Evolutionary conservation across 83 land plant species (phyloP).

Genomic region (Picea mariana): DNA sequence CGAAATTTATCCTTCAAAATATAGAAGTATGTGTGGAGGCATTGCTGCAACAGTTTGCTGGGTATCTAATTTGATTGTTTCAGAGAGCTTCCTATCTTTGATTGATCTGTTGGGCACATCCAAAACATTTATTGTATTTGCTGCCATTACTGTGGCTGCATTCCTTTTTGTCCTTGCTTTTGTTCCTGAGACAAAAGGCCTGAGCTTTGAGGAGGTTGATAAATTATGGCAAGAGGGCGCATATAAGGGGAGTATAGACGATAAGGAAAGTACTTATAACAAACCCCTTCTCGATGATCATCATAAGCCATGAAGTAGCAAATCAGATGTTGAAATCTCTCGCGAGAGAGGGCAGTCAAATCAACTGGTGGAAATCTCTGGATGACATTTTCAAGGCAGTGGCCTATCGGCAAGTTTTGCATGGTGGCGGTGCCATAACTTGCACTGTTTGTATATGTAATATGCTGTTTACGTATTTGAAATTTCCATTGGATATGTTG

Average conservation of each 20-base stretch:
- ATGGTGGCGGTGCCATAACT: too few relatives aligned
- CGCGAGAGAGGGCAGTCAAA: too few relatives aligned
- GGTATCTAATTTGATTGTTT: conserved; percentile 81
- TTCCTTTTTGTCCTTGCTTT: conserved; percentile 61
- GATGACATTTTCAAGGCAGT: too few relatives aligned
- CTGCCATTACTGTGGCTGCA: conserved; percentile 60
- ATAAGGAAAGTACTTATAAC: not conserved
- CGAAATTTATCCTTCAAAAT: conserved; percentile 83
- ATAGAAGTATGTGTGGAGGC: conserved; percentile 88
- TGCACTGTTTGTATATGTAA: too few relatives aligned
- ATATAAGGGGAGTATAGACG: conserved; percentile 17
- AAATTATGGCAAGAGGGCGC: conserved; percentile 72
- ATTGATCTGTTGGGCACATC: conserved; percentile 67
- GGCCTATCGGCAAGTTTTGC: too few relatives aligned
- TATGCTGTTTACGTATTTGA: too few relatives aligned
- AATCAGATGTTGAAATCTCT: too few relatives aligned
- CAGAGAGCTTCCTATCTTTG: conserved; percentile 74
- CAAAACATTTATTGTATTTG: conserved; percentile 67
- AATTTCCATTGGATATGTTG: too few relatives aligned
- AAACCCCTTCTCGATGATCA: too few relatives aligned
- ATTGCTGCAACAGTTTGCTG: conserved; percentile 94
- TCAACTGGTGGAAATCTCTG: too few relatives aligned
- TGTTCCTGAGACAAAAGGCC: conserved; percentile 92
- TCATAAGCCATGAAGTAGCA: too few relatives aligned
- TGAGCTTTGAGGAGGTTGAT: conserved; percentile 85